Evolutionary conservation across 2,329 filamentous ascomycete genomes (phyloP).

Genomic region (Colletotrichum sp.): DNA sequence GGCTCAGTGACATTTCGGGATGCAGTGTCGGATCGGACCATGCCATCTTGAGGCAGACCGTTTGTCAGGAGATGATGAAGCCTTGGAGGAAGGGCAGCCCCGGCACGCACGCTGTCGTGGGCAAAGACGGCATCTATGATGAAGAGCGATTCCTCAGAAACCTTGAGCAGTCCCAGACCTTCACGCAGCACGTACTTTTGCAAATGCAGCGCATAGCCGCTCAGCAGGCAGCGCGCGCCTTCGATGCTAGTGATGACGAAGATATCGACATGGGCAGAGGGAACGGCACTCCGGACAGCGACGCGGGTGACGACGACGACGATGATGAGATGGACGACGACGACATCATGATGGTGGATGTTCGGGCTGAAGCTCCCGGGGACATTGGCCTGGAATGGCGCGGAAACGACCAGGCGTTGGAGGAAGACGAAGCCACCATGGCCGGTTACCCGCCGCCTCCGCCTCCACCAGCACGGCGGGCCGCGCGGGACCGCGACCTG

Average conservation of each 20-base stretch:
- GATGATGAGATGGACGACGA: conserved; percentile 56
- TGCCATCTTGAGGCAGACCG: conserved; percentile 76
- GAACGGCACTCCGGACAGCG: conserved; percentile 21
- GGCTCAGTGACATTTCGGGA: conserved; percentile 91
- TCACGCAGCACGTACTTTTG: conserved; percentile 40
- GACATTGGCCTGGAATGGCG: conserved; percentile 58
- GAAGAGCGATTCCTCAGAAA: conserved; percentile 68
- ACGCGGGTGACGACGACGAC: conserved; percentile 33
- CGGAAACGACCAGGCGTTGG: conserved; percentile 68
- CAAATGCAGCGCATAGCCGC: conserved; percentile 29
- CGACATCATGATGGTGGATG: conserved; percentile 64
- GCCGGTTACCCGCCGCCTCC: conserved; percentile 74
- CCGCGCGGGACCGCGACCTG: conserved; percentile 58
- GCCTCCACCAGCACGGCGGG: conserved; percentile 54
- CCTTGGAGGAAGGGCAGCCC: conserved; percentile 87
- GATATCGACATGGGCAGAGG: conserved; percentile 24
- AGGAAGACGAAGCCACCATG: conserved; percentile 78
- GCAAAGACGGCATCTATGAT: conserved; percentile 81
- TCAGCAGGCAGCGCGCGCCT: conserved; percentile 37
- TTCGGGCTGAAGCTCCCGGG: conserved; percentile 44
- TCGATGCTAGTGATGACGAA: conserved; percentile 40
- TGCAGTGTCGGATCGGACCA: conserved; percentile 84
- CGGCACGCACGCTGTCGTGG: conserved; percentile 79
- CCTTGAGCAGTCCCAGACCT: conserved; percentile 34
- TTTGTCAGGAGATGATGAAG: conserved; percentile 91